Conservation (phyloP, 768 basidiomycete species). For the Leucosporidium scottii region DNA sequence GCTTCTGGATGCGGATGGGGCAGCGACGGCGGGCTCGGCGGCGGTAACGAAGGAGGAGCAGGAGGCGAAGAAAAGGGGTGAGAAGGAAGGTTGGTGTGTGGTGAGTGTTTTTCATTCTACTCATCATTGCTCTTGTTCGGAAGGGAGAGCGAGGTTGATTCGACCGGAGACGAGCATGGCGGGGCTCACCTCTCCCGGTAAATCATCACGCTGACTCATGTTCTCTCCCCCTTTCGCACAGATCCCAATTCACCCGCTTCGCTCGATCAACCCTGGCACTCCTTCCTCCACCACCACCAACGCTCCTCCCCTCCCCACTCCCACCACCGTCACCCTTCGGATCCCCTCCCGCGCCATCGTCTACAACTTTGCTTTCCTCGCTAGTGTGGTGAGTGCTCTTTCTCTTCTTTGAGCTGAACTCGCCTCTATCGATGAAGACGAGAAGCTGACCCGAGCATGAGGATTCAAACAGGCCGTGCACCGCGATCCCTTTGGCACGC, state of each 20-base stretch:
- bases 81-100: background rate
- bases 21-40: background rate
- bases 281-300: background rate
- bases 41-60: background rate
- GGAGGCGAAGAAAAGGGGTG: background rate
- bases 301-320: background rate
- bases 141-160: too few relatives aligned
- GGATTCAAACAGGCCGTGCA: background rate
- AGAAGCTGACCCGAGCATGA: background rate
- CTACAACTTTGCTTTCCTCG: conserved; percentile 7
- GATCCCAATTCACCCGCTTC: background rate
- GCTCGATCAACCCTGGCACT: background rate
- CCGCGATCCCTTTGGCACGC: conserved; percentile 3
- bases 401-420: too few relatives aligned
- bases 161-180: too few relatives aligned
- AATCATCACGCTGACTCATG: background rate
- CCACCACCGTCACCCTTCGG: background rate
- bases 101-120: too few relatives aligned
- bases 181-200: background rate
- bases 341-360: background rate
- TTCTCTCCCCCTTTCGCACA: background rate
- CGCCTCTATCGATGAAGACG: too few relatives aligned
- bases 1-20: background rate
- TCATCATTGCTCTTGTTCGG: too few relatives aligned
- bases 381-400: background rate